Conservation (phyloP, 495 filamentous ascomycete genomes). For the Parmelia sp. region DNA sequence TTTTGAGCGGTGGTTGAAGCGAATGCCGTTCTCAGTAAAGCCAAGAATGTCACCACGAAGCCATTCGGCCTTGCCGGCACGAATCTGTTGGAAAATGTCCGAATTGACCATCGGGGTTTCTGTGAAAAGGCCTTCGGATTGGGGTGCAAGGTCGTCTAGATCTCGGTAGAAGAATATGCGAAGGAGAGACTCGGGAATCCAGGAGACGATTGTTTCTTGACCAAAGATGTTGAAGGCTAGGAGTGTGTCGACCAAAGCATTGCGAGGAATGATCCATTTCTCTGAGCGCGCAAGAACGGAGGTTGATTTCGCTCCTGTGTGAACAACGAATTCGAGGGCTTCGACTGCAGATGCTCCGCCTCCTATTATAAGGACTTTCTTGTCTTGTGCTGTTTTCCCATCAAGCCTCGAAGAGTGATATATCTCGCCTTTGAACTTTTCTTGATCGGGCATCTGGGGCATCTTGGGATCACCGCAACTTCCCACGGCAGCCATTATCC, state of each 20-base stretch:
- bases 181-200: slow-evolving; percentile 69
- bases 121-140: slow-evolving; percentile 65
- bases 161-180: slow-evolving; percentile 81
- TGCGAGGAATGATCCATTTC: slow-evolving; percentile 86
- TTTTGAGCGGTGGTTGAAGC: slow-evolving; percentile 62
- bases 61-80: slow-evolving; percentile 70
- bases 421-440: slow-evolving; percentile 60
- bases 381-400: slow-evolving; percentile 61
- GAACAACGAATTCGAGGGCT: slow-evolving; percentile 71
- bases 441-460: slow-evolving; percentile 58
- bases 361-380: slow-evolving; percentile 68
- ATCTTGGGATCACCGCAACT: slow-evolving; percentile 74
- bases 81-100: slow-evolving; percentile 70
- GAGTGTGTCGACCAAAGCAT: slow-evolving; percentile 64
- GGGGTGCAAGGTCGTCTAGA: slow-evolving; percentile 67
- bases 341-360: slow-evolving; percentile 80
- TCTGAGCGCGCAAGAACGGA: slow-evolving; percentile 71
- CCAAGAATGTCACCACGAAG: slow-evolving; percentile 68
- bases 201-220: slow-evolving; percentile 64
- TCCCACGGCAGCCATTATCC: slow-evolving; percentile 68
- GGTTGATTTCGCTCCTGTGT: slow-evolving; percentile 57
- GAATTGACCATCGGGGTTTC: slow-evolving; percentile 84
- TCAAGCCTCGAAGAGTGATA: slow-evolving; percentile 70
- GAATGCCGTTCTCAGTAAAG: slow-evolving; percentile 57
- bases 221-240: slow-evolving; percentile 75